Conservation (phyloP, 2,329 filamentous ascomycete genomes). For the Hirsutella rhossiliensis region DNA sequence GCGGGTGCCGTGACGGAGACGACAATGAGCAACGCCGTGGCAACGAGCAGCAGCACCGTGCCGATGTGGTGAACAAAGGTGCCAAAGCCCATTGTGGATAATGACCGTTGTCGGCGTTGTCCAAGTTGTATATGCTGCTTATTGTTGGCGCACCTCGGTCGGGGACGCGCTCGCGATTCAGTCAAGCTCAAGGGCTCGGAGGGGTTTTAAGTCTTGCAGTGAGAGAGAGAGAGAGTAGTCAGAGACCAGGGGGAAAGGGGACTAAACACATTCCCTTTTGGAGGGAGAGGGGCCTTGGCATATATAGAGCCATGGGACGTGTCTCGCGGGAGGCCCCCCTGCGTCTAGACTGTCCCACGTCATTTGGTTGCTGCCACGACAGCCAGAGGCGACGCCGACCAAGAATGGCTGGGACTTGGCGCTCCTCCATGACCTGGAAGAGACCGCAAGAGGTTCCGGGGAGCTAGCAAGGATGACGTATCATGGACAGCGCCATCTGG, state of each 20-base stretch:
- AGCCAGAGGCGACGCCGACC: too few species aligned
- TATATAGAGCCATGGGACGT: constrained; percentile 3
- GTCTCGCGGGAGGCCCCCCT: background rate
- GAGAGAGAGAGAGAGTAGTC: background rate
- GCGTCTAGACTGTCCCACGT: background rate
- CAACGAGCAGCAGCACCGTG: constrained; percentile 42
- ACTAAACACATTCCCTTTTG: background rate
- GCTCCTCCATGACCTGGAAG: too few species aligned
- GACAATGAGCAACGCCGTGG: constrained; percentile 44
- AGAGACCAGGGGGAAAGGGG: background rate
- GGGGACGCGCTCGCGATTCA: background rate
- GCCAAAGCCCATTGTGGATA: constrained; percentile 31
- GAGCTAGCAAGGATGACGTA: too few species aligned
- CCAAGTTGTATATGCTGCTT: background rate
- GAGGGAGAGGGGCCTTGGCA: constrained; percentile 2
- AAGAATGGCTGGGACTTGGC: too few species aligned
- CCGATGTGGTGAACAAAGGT: constrained; percentile 44
- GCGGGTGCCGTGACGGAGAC: constrained; percentile 48
- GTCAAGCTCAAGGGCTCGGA: background rate
- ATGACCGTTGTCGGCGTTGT: background rate
- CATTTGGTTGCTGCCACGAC: background rate
- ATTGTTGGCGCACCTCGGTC: background rate
- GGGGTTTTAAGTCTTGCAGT: background rate
- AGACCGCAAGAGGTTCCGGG: too few species aligned
- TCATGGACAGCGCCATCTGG: too few species aligned